Percentiles rank a stretch among this genome's conserved stretches.
Evolutionary conservation across 306 rosid genomes (phyloP).

Genomic region (Medicago ruthenica): DNA sequence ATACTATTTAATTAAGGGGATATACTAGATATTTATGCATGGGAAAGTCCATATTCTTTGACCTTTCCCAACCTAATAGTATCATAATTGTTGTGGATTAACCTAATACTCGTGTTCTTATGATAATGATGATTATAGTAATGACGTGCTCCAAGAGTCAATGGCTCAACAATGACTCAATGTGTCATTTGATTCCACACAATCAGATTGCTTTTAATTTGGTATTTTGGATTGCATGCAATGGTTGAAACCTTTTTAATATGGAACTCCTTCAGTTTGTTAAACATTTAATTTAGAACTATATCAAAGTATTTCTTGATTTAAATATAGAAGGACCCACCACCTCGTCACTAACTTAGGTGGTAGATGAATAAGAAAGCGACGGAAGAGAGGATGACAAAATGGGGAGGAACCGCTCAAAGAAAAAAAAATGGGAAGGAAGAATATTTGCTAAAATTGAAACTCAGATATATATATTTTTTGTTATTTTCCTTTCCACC

Average conservation of each 20-base stretch:
- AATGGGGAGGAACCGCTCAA: not conserved
- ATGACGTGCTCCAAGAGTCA: constrained; percentile 25
- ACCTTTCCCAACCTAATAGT: constrained; percentile 42
- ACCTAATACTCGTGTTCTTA: constrained; percentile 37
- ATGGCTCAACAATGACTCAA: not conserved
- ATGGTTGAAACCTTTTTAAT: not conserved
- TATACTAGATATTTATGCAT: constrained; percentile 25
- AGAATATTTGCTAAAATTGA: constrained; percentile 4
- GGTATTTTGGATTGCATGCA: constrained; percentile 29
- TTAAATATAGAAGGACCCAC: not conserved
- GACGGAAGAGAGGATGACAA: not conserved
- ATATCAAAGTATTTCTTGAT: not conserved
- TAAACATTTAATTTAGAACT: not conserved
- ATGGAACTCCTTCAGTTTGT: constrained; percentile 1
- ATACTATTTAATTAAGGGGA: not conserved
- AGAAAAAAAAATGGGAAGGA: no score
- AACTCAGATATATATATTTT: not conserved
- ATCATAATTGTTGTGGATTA: constrained; percentile 37
- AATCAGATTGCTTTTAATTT: not conserved
- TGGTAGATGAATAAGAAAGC: not conserved
- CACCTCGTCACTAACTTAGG: not conserved
- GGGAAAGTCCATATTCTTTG: constrained; percentile 41
- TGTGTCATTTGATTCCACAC: constrained; percentile 11
- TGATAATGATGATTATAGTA: not conserved
- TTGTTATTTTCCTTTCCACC: not conserved